Percentiles rank a stretch among this genome's conserved stretches.
Evolutionary conservation across 208 protist species (phyloP).

Genomic region (Phytomonas serpens): DNA sequence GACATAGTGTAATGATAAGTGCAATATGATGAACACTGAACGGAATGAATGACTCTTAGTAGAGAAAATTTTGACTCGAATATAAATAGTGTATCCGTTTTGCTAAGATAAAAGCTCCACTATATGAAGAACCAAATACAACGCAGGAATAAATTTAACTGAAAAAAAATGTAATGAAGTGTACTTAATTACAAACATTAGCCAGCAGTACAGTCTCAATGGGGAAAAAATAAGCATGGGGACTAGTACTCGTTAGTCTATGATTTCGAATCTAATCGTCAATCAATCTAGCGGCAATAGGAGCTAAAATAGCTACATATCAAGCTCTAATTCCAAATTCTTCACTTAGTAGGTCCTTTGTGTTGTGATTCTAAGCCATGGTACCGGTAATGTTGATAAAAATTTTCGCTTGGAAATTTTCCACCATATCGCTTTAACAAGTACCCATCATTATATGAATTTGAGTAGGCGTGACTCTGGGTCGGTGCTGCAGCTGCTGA

Average conservation of each 20-base stretch:
- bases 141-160: not conserved
- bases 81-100: not conserved
- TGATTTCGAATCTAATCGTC: not conserved
- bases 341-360: conserved; percentile 17
- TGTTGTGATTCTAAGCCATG: conserved; percentile 24
- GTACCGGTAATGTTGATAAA: conserved; percentile 65
- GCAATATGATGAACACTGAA: not conserved
- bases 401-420: conserved; percentile 34
- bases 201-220: not conserved
- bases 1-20: conserved; percentile 20
- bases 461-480: not conserved
- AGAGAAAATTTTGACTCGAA: not conserved
- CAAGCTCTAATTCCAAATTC: not conserved
- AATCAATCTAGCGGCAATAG: not conserved
- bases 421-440: conserved; percentile 68
- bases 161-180: not conserved
- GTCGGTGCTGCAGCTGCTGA: conserved; percentile 7
- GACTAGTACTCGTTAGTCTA: not conserved
- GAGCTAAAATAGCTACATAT: not conserved
- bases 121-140: not conserved
- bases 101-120: not conserved
- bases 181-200: not conserved
- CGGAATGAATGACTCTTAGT: not conserved
- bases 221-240: not conserved
- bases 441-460: conserved; percentile 37